A percentile compares a stretch with the other conserved stretches of the same genome.
phyloP scores from a whole-genome alignment of 2,329 filamentous ascomycete species.

The Lachnellula suecica region DNA sequence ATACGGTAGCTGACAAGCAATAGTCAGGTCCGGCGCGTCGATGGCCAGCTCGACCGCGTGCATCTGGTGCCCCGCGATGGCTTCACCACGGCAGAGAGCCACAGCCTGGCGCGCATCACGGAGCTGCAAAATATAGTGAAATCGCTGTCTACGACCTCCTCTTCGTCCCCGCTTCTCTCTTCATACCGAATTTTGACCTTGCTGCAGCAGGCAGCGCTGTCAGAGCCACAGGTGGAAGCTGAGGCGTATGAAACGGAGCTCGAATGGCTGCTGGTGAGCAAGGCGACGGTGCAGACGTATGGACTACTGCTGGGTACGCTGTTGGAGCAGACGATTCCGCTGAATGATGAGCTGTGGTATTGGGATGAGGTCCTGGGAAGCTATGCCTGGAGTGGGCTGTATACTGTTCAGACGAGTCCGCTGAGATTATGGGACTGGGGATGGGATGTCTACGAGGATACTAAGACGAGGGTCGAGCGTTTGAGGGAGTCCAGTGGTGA shows the following conservation, averaged over 20 bases:
- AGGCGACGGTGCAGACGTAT: constrained; percentile 89
- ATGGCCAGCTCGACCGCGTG: constrained; percentile 65
- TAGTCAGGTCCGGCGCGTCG: constrained; percentile 59
- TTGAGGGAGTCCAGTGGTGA: constrained; percentile 26
- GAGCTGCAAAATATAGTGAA: constrained; percentile 68
- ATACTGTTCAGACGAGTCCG: constrained; percentile 84
- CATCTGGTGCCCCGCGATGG: constrained; percentile 46
- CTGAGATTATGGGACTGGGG: constrained; percentile 71
- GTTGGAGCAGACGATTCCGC: constrained; percentile 76
- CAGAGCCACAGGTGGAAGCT: constrained; percentile 35
- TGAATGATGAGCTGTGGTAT: constrained; percentile 90
- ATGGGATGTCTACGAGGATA: constrained; percentile 66
- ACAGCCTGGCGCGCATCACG: constrained; percentile 47
- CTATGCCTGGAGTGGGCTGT: constrained; percentile 74
- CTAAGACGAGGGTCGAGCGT: constrained; percentile 27
- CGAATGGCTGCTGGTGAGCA: constrained; percentile 88
- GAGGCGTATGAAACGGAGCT: constrained; percentile 70
- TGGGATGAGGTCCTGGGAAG: constrained; percentile 89
- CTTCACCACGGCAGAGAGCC: constrained; percentile 25
- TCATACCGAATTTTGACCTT: constrained; percentile 58
- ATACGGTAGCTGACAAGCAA: background rate
- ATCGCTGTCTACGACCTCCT: constrained; percentile 67
- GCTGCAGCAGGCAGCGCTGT: constrained; percentile 62
- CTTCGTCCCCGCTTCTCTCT: constrained; percentile 61
- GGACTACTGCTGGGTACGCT: constrained; percentile 76